A percentile compares a stretch with the other conserved stretches of the same genome.
Conservation (phyloP, 768 basidiomycete species). For the Guyanaporus albipodus region DNA sequence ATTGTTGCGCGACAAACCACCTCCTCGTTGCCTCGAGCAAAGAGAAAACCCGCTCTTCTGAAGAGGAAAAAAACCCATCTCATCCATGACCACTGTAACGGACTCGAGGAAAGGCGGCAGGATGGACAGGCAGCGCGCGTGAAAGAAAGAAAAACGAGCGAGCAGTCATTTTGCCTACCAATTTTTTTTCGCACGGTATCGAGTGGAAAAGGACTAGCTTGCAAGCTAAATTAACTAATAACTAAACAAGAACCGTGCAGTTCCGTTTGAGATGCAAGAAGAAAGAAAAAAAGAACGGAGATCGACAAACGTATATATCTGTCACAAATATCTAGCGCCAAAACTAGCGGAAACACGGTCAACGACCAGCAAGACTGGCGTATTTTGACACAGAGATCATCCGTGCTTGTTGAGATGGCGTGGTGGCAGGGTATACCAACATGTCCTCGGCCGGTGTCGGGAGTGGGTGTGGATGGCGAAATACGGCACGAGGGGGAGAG, state of each 20-base stretch:
- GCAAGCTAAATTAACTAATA: constrained; percentile 26
- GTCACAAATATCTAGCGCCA: background rate
- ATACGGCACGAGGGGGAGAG: constrained; percentile 10
- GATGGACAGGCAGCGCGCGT: constrained; percentile 18
- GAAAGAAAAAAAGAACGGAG: background rate
- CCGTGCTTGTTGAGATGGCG: constrained; percentile 5
- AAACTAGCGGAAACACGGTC: constrained; percentile 2
- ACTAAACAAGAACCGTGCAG: constrained; percentile 15
- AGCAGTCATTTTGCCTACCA: background rate
- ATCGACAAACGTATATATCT: background rate
- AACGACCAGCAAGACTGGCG: constrained; percentile 32
- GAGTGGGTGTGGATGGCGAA: constrained; percentile 41
- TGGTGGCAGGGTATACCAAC: constrained; percentile 29
- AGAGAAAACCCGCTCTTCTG: constrained; percentile 11
- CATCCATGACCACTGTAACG: constrained; percentile 7
- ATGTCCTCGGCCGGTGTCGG: constrained; percentile 56
- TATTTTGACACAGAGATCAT: constrained; percentile 24
- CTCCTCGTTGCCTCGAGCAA: constrained; percentile 26
- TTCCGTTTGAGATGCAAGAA: background rate
- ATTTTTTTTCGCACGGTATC: constrained; percentile 5
- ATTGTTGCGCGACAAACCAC: constrained; percentile 30
- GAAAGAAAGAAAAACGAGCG: background rate
- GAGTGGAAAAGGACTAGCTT: background rate
- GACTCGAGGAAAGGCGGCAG: constrained; percentile 12
- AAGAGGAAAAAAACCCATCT: constrained; percentile 27